Conservation (phyloP, 805 yeast species). For the Candida bentonensis region DNA sequence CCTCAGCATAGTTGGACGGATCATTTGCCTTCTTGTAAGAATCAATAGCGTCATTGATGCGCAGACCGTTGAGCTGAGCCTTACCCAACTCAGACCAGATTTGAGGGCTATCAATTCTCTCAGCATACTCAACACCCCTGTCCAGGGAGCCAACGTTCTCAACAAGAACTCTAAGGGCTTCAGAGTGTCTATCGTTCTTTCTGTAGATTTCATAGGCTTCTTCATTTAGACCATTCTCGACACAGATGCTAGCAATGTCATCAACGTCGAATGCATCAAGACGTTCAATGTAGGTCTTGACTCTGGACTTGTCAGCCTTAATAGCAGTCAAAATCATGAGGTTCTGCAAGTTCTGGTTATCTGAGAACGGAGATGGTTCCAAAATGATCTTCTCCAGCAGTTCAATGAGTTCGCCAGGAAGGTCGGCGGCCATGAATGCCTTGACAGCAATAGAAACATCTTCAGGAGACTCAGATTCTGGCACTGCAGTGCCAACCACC, state of each 20-base stretch:
- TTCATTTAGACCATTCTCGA: constrained; percentile 76
- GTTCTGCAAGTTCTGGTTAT: constrained; percentile 90
- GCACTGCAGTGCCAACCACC: constrained; percentile 90
- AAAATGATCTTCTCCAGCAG: constrained; percentile 87
- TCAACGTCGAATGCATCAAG: constrained; percentile 83
- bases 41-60: constrained; percentile 81
- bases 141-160: constrained; percentile 91
- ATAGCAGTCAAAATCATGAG: constrained; percentile 86
- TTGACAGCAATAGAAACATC: constrained; percentile 88
- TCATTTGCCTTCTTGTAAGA: constrained; percentile 88
- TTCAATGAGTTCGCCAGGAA: constrained; percentile 88
- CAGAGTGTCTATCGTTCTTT: constrained; percentile 59
- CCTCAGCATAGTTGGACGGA: constrained; percentile 78
- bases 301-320: constrained; percentile 84
- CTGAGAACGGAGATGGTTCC: constrained; percentile 95
- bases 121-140: constrained; percentile 88
- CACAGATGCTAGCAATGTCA: constrained; percentile 86
- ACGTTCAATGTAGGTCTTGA: constrained; percentile 69
- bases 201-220: constrained; percentile 91
- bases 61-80: constrained; percentile 88
- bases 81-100: constrained; percentile 92
- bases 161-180: constrained; percentile 81
- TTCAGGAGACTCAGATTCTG: constrained; percentile 84
- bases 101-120: constrained; percentile 70
- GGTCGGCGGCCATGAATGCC: constrained; percentile 89